Base-by-base conservation (phyloP, 306 rosid genomes). In the Sicyos edulis region DNA sequence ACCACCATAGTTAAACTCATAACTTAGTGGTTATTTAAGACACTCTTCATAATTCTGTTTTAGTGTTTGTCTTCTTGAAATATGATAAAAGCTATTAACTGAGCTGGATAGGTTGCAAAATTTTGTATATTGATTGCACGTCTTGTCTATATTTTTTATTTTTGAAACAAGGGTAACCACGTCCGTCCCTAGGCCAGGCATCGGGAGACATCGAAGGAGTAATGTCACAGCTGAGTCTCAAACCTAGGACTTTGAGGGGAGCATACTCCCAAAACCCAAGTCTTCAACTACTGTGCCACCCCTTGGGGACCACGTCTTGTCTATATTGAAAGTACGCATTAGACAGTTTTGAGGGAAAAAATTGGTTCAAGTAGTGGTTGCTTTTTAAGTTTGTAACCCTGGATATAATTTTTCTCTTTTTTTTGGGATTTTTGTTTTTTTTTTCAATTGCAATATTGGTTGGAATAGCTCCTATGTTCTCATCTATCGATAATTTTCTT, bases 401-500 rank as follows among this genome's bases (percentile, higher is more conserved):
- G 13, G 59, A 11, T 0, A 20, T 9, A 5, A 1, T 54, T 54
- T 49, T 49, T 49, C 11, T 49, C 4, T 11, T 10, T 9, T 32
- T 37, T 34, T 34, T 29, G 17, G 21, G 44, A 14, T 61, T 61
- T 13, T 61, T 61, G 44, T 2, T 60, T 4, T 60, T 14, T 32
- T 32, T 32, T 61, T 32, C 2, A 29, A 40, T 40, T 3, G 26
- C 21, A 16, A 37, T 63, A 4, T 62, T 37, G 19, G 42, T 61
- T 63, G 22, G 69, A 16, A 64, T 15, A 32, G 24, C 69, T 16
- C 7, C 5, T 37, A 66, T 16, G 65, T 24, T 49, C 40, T 34
- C 67, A 42, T 73, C 37, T 54, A 72, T 56, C 65, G 5, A 20
- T 22, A 14, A 1, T 63, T 45, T 19, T 82, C 20, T 54, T 32